These are phyloP conservation scores for Rossbeevera mucosa DNA, from an alignment of 768 basidiomycete genomes.

Conservation along the genomic window DNA sequence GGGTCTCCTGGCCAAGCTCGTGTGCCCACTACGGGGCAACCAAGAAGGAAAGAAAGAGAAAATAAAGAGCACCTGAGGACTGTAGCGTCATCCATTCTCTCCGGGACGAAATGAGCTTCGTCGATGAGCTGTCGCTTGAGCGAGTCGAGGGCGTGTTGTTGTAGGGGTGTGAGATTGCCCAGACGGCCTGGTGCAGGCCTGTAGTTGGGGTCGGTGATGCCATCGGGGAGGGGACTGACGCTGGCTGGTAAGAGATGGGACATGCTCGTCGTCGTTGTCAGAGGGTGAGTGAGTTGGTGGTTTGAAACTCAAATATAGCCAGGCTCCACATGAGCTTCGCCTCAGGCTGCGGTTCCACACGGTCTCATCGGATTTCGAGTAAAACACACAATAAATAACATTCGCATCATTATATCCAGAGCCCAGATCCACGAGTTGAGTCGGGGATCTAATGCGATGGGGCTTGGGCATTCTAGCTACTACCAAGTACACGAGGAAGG, in stretches of 20 bases:
- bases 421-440: constrained; percentile 34
- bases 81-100: constrained; percentile 66
- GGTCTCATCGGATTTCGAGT: background rate
- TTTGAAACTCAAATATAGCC: constrained; percentile 13
- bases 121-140: constrained; percentile 61
- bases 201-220: constrained; percentile 61
- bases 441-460: constrained; percentile 31
- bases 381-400: background rate
- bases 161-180: constrained; percentile 67
- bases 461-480: constrained; percentile 26
- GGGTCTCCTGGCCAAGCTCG: background rate
- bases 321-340: background rate
- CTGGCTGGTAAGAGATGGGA: constrained; percentile 37
- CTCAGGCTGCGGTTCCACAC: background rate
- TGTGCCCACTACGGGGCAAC: background rate
- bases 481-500: constrained; percentile 24
- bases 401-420: constrained; percentile 34
- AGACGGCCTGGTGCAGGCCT: constrained; percentile 66
- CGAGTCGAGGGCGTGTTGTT: constrained; percentile 63
- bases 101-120: constrained; percentile 55
- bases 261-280: constrained; percentile 23
- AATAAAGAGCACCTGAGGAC: constrained; percentile 55
- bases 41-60: background rate
- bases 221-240: constrained; percentile 52
- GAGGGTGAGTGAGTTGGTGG: background rate